phyloP scores from a whole-genome alignment of 1,284 basidiomycete species.

The Macrocystidia cucumis region DNA sequence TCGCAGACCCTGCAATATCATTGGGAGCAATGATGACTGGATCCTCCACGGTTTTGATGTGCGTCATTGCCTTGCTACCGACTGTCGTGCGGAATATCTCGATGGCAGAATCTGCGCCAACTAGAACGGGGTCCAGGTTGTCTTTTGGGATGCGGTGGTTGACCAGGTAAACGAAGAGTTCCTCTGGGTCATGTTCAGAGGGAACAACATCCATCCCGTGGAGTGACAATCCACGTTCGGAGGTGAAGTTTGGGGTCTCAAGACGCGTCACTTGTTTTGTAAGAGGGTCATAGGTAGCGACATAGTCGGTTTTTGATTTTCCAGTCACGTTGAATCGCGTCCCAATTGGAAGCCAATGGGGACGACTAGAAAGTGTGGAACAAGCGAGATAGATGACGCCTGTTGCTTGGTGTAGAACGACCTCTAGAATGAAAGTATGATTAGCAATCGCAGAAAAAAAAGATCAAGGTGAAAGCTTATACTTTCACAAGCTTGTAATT shows the following conservation, averaged over 20 bases:
- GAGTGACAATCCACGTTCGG: conserved; percentile 39
- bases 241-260: conserved; percentile 28
- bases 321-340: conserved; percentile 36
- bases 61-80: conserved; percentile 35
- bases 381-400: conserved; percentile 68
- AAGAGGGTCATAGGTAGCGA: conserved; percentile 52
- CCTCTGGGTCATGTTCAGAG: conserved; percentile 36
- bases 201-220: conserved; percentile 72
- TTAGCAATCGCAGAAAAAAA: background rate
- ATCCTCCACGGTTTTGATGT: conserved; percentile 53
- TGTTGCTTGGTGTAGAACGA: conserved; percentile 44
- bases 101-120: conserved; percentile 64
- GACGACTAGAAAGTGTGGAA: conserved; percentile 42
- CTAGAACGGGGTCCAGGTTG: conserved; percentile 24
- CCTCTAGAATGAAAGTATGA: conserved; percentile 27
- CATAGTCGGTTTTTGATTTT: conserved; percentile 41
- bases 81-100: conserved; percentile 60
- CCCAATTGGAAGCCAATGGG: conserved; percentile 48
- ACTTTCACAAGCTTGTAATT: conserved; percentile 64
- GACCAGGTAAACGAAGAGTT: conserved; percentile 58
- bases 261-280: conserved; percentile 41
- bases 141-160: conserved; percentile 51
- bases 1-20: conserved; percentile 54
- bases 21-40: conserved; percentile 61
- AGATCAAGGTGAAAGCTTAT: conserved; percentile 8